Conservation (phyloP, 1,139 yeast genomes). For the Geotrichum cucujoidarum region DNA sequence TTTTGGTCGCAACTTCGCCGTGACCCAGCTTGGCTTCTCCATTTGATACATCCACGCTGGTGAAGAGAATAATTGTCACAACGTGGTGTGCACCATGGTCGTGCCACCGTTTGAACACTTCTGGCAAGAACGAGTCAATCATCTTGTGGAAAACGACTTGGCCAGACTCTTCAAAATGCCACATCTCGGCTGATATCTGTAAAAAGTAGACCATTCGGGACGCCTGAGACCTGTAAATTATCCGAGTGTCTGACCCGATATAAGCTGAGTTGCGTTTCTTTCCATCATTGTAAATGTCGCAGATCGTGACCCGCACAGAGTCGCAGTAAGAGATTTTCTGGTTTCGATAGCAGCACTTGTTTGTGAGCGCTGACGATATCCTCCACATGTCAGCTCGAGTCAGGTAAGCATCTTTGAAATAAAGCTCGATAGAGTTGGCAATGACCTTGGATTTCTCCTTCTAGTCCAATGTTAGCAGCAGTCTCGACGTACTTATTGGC, state of each 20-base stretch:
- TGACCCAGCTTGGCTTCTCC: conserved; percentile 34
- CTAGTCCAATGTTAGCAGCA: neutral
- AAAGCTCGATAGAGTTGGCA: conserved; percentile 78
- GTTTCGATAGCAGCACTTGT: conserved; percentile 60
- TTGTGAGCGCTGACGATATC: conserved; percentile 57
- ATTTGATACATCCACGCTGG: conserved; percentile 64
- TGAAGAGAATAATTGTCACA: conserved; percentile 81
- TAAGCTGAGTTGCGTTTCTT: conserved; percentile 49
- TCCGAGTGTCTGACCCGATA: conserved; percentile 67
- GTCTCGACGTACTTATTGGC: neutral
- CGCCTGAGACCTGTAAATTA: conserved; percentile 85
- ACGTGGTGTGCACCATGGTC: conserved; percentile 83
- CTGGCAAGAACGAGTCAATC: conserved; percentile 85
- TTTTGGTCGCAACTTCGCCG: conserved; percentile 67
- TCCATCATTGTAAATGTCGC: conserved; percentile 68
- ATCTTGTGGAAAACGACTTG: conserved; percentile 90
- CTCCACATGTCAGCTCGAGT: conserved; percentile 95
- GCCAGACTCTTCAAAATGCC: conserved; percentile 97
- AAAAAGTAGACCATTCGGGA: conserved; percentile 78
- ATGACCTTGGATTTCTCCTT: conserved; percentile 46
- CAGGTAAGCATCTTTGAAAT: conserved; percentile 72
- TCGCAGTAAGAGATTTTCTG: conserved; percentile 64
- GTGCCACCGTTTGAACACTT: conserved; percentile 83
- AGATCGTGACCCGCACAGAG: conserved; percentile 58
- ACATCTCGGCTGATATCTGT: conserved; percentile 92